Conservation (phyloP, 2,329 filamentous ascomycete species). For the Aspergillus caelatus region DNA sequence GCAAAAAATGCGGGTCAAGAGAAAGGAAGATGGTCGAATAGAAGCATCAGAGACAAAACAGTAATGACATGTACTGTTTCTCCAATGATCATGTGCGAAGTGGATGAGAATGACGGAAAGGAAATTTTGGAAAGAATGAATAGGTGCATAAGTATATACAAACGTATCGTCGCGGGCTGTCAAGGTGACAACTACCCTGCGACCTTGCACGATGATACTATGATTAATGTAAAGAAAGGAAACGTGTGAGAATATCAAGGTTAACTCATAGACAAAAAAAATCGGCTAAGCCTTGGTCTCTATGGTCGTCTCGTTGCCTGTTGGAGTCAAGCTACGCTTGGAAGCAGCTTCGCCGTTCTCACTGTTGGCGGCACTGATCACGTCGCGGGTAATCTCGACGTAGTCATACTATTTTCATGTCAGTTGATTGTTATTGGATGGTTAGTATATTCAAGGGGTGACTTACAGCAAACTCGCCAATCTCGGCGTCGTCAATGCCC, state of each 20-base stretch:
- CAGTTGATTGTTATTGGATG: slow-evolving; percentile 6
- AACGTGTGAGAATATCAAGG: background rate
- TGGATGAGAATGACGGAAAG: background rate
- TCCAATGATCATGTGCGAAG: background rate
- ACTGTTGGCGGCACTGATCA: slow-evolving; percentile 45
- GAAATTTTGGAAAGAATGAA: background rate
- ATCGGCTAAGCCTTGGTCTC: slow-evolving; percentile 29
- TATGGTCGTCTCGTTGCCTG: slow-evolving; percentile 19
- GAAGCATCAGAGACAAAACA: background rate
- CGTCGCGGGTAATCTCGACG: slow-evolving; percentile 77
- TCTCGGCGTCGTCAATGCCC: slow-evolving; percentile 86
- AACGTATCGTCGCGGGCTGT: background rate
- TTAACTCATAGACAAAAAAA: background rate
- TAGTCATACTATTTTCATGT: slow-evolving; percentile 69
- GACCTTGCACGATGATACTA: background rate
- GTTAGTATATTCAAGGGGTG: background rate
- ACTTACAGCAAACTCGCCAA: slow-evolving; percentile 83
- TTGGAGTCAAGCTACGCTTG: slow-evolving; percentile 33
- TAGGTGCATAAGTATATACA: background rate
- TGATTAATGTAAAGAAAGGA: background rate
- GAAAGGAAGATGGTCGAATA: too few relatives aligned
- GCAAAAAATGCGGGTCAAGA: too few relatives aligned
- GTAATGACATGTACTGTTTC: background rate
- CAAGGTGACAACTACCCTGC: background rate
- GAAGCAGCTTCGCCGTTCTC: slow-evolving; percentile 30